Evolutionary conservation across 768 basidiomycete genomes (phyloP).

Genomic region (Mycena haematopus): DNA sequence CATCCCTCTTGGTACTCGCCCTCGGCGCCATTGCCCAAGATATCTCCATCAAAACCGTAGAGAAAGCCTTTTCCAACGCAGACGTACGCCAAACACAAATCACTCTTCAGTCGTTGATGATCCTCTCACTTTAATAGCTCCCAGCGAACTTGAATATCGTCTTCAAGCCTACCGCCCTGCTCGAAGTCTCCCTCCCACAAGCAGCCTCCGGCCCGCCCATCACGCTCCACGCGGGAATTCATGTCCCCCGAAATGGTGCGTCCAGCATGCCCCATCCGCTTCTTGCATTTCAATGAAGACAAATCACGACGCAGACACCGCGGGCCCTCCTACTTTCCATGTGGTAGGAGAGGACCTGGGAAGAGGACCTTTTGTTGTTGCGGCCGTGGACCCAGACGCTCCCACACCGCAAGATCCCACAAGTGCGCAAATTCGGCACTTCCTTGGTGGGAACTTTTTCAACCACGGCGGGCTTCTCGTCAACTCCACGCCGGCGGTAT

Average conservation of each 20-base stretch:
- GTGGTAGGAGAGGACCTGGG: constrained; percentile 32
- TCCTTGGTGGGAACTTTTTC: constrained; percentile 52
- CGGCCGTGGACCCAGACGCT: constrained; percentile 55
- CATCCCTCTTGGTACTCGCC: constrained; percentile 13
- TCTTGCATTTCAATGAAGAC: background rate
- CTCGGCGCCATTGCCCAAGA: constrained; percentile 21
- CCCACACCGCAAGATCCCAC: constrained; percentile 56
- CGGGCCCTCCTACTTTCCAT: constrained; percentile 43
- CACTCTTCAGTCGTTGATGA: background rate
- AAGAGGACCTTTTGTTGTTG: constrained; percentile 53
- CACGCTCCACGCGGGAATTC: constrained; percentile 37
- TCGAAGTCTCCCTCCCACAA: constrained; percentile 37
- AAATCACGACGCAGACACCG: constrained; percentile 39
- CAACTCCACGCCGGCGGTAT: constrained; percentile 51
- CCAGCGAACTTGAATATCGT: constrained; percentile 31
- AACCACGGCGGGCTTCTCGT: constrained; percentile 33
- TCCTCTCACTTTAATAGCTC: constrained; percentile 23
- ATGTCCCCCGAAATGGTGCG: constrained; percentile 22
- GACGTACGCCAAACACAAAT: constrained; percentile 7
- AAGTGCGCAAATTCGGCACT: constrained; percentile 53
- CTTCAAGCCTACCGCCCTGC: constrained; percentile 35
- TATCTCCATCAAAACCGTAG: constrained; percentile 15
- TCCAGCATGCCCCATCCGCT: background rate
- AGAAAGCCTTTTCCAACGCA: constrained; percentile 21
- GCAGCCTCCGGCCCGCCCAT: constrained; percentile 31